Base-by-base conservation (phyloP, 305 asterid species). In the Fraxinus albicans region DNA sequence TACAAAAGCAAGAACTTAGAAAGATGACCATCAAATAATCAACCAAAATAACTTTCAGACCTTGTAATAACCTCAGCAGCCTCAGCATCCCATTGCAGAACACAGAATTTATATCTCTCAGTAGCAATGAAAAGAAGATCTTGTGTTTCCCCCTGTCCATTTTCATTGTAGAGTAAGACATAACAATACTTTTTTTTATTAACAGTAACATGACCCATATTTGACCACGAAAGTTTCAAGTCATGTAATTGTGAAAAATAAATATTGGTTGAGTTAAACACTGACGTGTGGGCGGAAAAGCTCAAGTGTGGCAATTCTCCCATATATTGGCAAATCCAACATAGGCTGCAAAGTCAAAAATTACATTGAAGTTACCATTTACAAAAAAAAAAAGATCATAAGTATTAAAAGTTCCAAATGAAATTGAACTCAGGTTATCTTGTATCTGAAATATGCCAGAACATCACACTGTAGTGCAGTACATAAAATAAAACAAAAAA, bases 231-330 rank as follows among this genome's bases (percentile, higher is more conserved):
- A 76, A 77, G 67, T 67, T 79, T 63, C 80, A 74, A 60, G 3
- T 60, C 3, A 60, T 19, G 70, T 6, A n/a, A 17, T 53, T 53
- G 65, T 17, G 65, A 53, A 53, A n/a, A 53, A 21, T 2, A 60
- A n/a, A 60, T 60, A 19, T 8, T 60, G 35, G 29, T 80, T 77
- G 73, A 77, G 77, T 29, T 27, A 67, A 75, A 19, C 69, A 89
- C 97, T 95, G 87, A 96, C 99, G 63, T 96, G 99, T 50, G 99
- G 98, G 25, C 98, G 98, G 69, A 96, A 95, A 77, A 96, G 99
- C 93, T 95, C 98, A 12, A 96, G 97, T 1, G 99, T 96, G 65
- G 99, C 99, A 23, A 96, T 96, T 85, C 99, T 92, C 84, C 99
- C 99, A 91, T 96, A 96, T 88, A 96, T 92, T 27, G 99, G 98